These are phyloP conservation scores for Fragilariopsis cylindrus DNA, from an alignment of 108 stramenopile genomes.

Conservation along the genomic window DNA sequence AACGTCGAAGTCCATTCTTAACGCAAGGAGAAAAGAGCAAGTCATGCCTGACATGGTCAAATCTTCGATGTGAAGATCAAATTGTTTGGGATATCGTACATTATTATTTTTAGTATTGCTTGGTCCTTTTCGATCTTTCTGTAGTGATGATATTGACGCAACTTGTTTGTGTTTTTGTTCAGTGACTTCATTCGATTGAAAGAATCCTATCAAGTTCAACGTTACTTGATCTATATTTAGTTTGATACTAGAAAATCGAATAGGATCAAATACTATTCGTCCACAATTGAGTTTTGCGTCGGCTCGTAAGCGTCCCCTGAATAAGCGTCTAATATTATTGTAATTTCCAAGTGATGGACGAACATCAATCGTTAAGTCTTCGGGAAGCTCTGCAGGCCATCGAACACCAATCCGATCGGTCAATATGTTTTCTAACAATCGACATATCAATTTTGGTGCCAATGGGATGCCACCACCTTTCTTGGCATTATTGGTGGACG, in stretches of 20 bases:
- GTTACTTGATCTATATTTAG: conserved; percentile 26
- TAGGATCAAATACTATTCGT: conserved; percentile 32
- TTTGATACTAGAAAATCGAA: conserved; percentile 32
- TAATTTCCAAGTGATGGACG: conserved; percentile 1
- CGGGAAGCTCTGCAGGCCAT: conserved; percentile 22
- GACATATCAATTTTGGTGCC: conserved; percentile 6
- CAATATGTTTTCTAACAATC: conserved; percentile 24
- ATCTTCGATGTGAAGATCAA: conserved; percentile 44
- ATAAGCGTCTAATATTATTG: conserved; percentile 15
- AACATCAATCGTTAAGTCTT: conserved; percentile 23
- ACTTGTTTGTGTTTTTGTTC: not conserved
- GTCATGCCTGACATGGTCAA: conserved; percentile 44
- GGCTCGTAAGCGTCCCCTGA: conserved; percentile 21
- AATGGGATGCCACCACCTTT: not conserved
- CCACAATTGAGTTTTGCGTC: conserved; percentile 32
- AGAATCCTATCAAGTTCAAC: conserved; percentile 31
- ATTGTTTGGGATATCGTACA: conserved; percentile 32
- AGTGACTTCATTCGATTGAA: not conserved
- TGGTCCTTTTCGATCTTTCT: not conserved
- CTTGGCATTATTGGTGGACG: not conserved
- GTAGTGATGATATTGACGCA: not conserved
- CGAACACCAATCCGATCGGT: conserved; percentile 14
- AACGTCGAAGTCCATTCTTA: conserved; percentile 37
- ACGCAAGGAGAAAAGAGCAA: conserved; percentile 37
- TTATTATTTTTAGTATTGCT: not conserved